Percentiles rank a stretch among this genome's conserved stretches.
Conservation (phyloP, 2,329 filamentous ascomycete species). For the Penicillium janthinellum region DNA sequence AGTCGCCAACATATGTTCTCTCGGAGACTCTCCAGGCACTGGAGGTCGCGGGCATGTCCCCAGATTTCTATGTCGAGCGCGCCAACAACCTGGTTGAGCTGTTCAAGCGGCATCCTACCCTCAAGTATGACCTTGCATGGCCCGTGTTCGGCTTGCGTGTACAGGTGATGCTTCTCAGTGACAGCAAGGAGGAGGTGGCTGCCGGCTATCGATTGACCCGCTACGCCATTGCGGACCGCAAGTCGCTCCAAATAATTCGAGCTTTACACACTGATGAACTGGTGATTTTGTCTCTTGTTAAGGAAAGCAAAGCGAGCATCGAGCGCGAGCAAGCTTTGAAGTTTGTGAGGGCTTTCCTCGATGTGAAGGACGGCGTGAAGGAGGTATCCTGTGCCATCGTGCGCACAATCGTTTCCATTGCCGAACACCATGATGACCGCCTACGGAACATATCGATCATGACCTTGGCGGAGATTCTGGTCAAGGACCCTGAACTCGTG, state of each 20-base stretch:
- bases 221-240: slow-evolving; percentile 90
- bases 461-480: slow-evolving; percentile 86
- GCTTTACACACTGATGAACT: slow-evolving; percentile 87
- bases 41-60: slow-evolving; percentile 81
- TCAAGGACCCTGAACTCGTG: slow-evolving; percentile 79
- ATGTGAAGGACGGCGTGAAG: slow-evolving; percentile 87
- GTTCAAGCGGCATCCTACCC: slow-evolving; percentile 87
- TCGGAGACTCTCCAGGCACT: slow-evolving; percentile 88
- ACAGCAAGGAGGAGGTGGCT: slow-evolving; percentile 92
- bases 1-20: slow-evolving; percentile 89
- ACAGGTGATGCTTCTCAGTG: slow-evolving; percentile 93
- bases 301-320: slow-evolving; percentile 94
- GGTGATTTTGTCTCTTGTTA: slow-evolving; percentile 87
- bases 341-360: slow-evolving; percentile 90
- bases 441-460: slow-evolving; percentile 88
- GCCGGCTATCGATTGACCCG: slow-evolving; percentile 91
- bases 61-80: slow-evolving; percentile 92
- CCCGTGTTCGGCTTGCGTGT: slow-evolving; percentile 90
- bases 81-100: slow-evolving; percentile 92
- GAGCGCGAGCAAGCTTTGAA: slow-evolving; percentile 97
- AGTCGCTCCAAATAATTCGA: slow-evolving; percentile 85
- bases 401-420: slow-evolving; percentile 85
- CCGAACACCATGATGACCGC: slow-evolving; percentile 82
- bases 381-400: slow-evolving; percentile 87
- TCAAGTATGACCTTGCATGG: slow-evolving; percentile 98